Percentiles rank a stretch among this genome's conserved stretches.
These are phyloP conservation scores for Lactifluus echinatus DNA, from an alignment of 768 basidiomycete genomes.

Conservation along the genomic window DNA sequence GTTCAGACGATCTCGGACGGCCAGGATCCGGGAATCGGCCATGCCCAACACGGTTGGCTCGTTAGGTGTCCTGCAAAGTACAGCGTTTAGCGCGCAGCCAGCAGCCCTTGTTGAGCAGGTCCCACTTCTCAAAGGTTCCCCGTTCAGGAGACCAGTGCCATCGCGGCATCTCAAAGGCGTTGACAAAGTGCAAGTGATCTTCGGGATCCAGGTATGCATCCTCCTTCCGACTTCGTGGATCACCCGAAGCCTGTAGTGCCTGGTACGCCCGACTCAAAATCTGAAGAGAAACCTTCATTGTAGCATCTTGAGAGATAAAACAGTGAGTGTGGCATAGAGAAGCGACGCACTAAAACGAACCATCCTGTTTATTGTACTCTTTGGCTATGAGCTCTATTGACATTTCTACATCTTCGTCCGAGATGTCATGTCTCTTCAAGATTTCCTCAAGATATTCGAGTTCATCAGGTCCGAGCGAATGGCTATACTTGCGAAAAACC, in stretches of 20 bases:
- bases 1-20: conserved; percentile 77
- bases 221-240: conserved; percentile 36
- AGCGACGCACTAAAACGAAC: conserved; percentile 30
- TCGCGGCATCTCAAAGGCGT: conserved; percentile 93
- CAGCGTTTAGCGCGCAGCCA: neutral
- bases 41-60: conserved; percentile 71
- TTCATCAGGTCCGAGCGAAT: conserved; percentile 75
- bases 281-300: conserved; percentile 70
- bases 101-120: neutral
- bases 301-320: conserved; percentile 43
- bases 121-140: conserved; percentile 82
- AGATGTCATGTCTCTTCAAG: conserved; percentile 61
- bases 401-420: conserved; percentile 57
- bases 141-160: conserved; percentile 87
- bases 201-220: conserved; percentile 70
- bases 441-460: conserved; percentile 64
- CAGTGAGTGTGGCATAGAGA: neutral
- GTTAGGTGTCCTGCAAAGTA: conserved; percentile 36
- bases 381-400: conserved; percentile 75
- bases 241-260: conserved; percentile 57
- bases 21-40: conserved; percentile 70
- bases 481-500: conserved; percentile 85
- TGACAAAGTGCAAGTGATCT: conserved; percentile 71
- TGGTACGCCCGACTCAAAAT: conserved; percentile 69
- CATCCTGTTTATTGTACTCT: conserved; percentile 87